Base-by-base conservation (phyloP, 2,329 filamentous ascomycete species). In the Diaporthe citri region DNA sequence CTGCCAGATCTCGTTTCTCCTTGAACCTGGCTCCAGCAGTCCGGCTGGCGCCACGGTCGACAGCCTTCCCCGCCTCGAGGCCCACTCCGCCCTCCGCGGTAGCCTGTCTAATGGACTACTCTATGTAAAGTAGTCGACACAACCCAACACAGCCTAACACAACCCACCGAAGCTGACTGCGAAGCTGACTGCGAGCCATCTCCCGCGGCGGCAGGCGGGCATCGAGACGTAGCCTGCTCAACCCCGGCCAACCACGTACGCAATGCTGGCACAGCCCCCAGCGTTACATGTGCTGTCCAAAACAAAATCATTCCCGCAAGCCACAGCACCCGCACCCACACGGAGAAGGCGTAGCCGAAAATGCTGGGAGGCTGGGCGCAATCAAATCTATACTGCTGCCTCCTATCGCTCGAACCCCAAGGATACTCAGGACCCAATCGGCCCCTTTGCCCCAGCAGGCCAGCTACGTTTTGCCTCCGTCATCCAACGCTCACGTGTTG, bases 21-120 rank as follows among this genome's bases (percentile, higher is more conserved):
- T 34, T 28, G n/a, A 43, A 10, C 41, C 28, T 34, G 43, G 71
- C 56, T 36, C 64, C 56, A 71, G 51, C 25, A 64, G 25, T 10
- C 62, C 31, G 39, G 22, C 74, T 74, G 43, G 74, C 74, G 74
- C 71, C 74, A 75, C 74, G 74, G 17, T 46, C 52, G 43, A 69
- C 59, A n/a, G 25, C 52, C 13, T 48, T 60, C 66, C 74, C 71
- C 72, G 56, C 71, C 72, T 52, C 20, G 51, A 52, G 41, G n/a
- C 51, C 55, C 71, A 67, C 59, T 62, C 46, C 6, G 62, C 41
- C 20, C 59, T 62, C 59, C 34, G 39, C 31, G 28, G 9, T 31
- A 28, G 43, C 70, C 52, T 48, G 55, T 73, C 59, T 39, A 15
- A 36, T 43, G 36, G n/a, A 48, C 28, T 28, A 36, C 55, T 13